These are phyloP conservation scores for Kalmusia sp. DNA, from an alignment of 2,329 filamentous ascomycete genomes.

Conservation along the genomic window DNA sequence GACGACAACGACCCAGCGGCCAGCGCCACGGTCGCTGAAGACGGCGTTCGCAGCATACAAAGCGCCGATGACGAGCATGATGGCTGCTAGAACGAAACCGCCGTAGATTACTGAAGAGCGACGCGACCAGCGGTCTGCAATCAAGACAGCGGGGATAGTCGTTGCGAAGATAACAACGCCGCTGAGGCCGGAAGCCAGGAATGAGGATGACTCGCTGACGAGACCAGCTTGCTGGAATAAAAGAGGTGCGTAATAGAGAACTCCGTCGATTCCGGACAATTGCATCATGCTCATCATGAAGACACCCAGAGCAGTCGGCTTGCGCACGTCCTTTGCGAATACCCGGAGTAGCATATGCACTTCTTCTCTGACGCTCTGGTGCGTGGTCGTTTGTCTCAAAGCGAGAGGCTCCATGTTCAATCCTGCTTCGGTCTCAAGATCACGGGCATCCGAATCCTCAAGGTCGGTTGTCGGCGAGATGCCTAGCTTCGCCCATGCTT, in stretches of 20 bases:
- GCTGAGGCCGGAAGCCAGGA: conserved; percentile 67
- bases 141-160: conserved; percentile 62
- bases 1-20: conserved; percentile 60
- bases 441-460: conserved; percentile 4
- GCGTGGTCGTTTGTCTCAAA: neutral
- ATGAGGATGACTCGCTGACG: conserved; percentile 57
- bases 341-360: conserved; percentile 25
- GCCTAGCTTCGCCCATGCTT: conserved; percentile 16
- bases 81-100: conserved; percentile 55
- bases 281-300: conserved; percentile 68
- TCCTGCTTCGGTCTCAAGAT: conserved; percentile 16
- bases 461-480: conserved; percentile 4
- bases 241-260: conserved; percentile 68
- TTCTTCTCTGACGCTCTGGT: conserved; percentile 1
- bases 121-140: conserved; percentile 64
- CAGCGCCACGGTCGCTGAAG: conserved; percentile 46
- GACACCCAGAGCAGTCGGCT: conserved; percentile 51
- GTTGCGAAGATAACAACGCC: conserved; percentile 64
- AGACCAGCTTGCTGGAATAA: conserved; percentile 67
- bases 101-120: conserved; percentile 61
- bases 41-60: conserved; percentile 59
- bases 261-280: conserved; percentile 67
- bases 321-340: conserved; percentile 26
- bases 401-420: conserved; percentile 20
- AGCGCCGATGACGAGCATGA: conserved; percentile 61